Base-by-base conservation (phyloP, 1,284 basidiomycete species). In the Xerocomus cyaneibrunnescens region DNA sequence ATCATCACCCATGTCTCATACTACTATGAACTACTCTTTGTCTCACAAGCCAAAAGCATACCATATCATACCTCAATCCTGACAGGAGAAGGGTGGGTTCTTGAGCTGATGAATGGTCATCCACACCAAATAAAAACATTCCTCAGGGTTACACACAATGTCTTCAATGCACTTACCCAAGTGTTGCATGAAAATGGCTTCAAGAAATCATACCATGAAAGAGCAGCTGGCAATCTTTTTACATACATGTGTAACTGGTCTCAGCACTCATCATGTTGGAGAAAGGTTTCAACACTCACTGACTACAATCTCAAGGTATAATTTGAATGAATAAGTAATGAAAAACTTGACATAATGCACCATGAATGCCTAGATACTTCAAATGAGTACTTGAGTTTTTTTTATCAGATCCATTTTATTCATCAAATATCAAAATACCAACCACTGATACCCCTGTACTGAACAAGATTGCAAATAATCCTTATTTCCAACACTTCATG, bases 261-360 rank as follows among this genome's bases (percentile, higher is more conserved):
- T 50, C 4, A 32, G 19, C 5, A 19, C 37, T 0, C 9, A 3
- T 22, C 43, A 41, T 13, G 23, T 53, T 16, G 38, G 12, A 22
- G 48, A 53, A 19, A 19, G 43, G 12, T 55, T 53, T 8, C 48
- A 53, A 27, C 42, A 41, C n/a, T 45, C 43, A 19, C 30, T 19
- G 1, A 17, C 3, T 1, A 50, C 25, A 4, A 45, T 45, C 7
- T 30, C 35, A 2, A 45, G 21, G 44, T 37, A 37, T 27, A 10
- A 10, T 10, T 27, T 10, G 5, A 10, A 6, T 27, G 27, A 27
- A 27, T 10, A 27, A 27, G 27, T 27, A 27, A 27, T 6, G 10
- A 27, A n/a, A n/a, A n/a, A n/a, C n/a, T n/a, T n/a, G n/a, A n/a
- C n/a, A n/a, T n/a, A n/a, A n/a, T n/a, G n/a, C n/a, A n/a, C n/a